Evolutionary conservation across 2,329 filamentous ascomycete species (phyloP), one percentile per base, ranked within the genome.

Genomic region (Claviceps humidiphila): DNA sequence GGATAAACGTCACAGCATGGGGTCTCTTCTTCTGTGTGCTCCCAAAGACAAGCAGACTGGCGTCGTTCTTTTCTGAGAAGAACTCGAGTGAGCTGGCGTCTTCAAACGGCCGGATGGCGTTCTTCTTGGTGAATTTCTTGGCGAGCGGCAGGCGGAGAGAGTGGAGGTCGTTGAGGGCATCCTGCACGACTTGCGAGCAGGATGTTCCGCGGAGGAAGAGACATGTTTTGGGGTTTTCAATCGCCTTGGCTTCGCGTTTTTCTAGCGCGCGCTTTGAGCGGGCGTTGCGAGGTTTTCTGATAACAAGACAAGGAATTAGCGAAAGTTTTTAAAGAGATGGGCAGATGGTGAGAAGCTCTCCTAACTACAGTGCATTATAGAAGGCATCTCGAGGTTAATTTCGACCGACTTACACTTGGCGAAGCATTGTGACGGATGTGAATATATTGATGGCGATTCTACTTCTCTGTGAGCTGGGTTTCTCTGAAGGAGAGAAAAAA

Each of bases 61-160:
- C 84, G 68, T 98, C 93, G 71, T 98, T 98, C 75, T 97, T 98
- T 66, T 90, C 84, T 57, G 85, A 85, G 74, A 98, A 90, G 74
- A 98, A 98, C 71, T 96, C 89, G 59, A 97, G 79, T 51, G 86
- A 91, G 30, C 84, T 76, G 57, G 86, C 74, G 66, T 94, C 89
- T 68, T 96, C 91, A 69, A 98, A 98, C 2, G 93, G 93, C 69
- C 93, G 89, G 61, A 95, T 85, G 60, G 82, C 77, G 70, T 98
- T 98, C 75, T 97, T 97, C 79, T 97, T 98, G 70, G 82, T 87
- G 74, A 98, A 95, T 60, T 90, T 89, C 69, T 94, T 85, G 58
- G 84, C 84, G 56, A 91, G 77, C 2, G 90, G 89, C 63, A 86
- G 83, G 61, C 91, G 90, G 64, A 98, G 76, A 48, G 87, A 80